Evolutionary conservation across 2,329 filamentous ascomycete species (phyloP), one percentile per base, ranked within the genome.

Genomic region (Monosporascus sp.): DNA sequence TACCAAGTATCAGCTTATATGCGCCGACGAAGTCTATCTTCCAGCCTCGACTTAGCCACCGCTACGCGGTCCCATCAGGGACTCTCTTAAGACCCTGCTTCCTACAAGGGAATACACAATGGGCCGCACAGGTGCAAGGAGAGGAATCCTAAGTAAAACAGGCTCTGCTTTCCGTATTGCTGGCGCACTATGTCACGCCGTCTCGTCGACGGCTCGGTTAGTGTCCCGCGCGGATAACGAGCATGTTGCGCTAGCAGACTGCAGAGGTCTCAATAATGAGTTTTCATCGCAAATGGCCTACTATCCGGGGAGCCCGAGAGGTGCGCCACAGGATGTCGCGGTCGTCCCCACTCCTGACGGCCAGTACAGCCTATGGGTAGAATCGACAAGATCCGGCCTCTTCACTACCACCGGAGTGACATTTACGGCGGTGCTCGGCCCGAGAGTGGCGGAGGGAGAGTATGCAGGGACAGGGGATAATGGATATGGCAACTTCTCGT

Each of bases 231-330:
- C 20, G 38, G 20, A 41, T 9, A 22, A 14, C 22, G 42, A 45
- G 42, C 42, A 69, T 51, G 65, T 70, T 48, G 59, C 68, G 20
- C 62, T 70, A 17, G 63, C 63, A 45, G 63, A 70, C 57, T 70
- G 68, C 58, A 53, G 58, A 25, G 47, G 36, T 7, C n/a, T 20
- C 18, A 51, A 54, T 15, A 54, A 61, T 20, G 42, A 62, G 3
- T 31, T 60, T 6, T 66, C 66, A 9, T 70, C 68, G 4, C 65
- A 70, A 52, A 64, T 67, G 54, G 61, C 68, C 49, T 70, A 70
- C 56, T 70, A 60, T 55, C 24, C 38, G 2, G 55, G 55, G 17
- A 22, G 50, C 2, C 58, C 59, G 5, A 53, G 56, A 34, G 22
- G 25, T 15, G 46, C 39, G 9, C 67, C 68, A 0, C 37, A 62